phyloP scores from a whole-genome alignment of 176 grass and related monocot species.

The Oryza nivara region DNA sequence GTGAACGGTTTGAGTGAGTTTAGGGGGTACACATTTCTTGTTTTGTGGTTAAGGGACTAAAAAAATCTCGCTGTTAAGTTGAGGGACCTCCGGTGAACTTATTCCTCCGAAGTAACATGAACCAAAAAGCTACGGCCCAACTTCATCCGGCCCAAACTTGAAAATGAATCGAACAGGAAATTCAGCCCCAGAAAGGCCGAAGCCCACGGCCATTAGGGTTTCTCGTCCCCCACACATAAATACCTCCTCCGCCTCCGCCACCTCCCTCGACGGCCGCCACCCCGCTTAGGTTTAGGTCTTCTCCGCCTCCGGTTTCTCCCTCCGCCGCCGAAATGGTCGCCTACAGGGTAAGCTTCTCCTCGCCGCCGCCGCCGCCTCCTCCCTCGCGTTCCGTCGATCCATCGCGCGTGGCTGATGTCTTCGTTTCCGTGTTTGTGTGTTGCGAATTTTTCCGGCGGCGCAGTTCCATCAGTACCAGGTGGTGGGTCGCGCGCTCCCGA shows the following conservation, averaged over 20 bases:
- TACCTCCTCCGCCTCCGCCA: background rate
- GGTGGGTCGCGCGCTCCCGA: slow-evolving; percentile 87
- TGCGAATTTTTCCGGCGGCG: background rate
- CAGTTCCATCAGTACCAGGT: slow-evolving; percentile 99
- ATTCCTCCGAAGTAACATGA: background rate
- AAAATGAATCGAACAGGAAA: no score
- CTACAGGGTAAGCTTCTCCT: slow-evolving; percentile 60
- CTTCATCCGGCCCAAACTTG: background rate
- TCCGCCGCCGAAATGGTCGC: slow-evolving; percentile 62
- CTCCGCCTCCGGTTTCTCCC: slow-evolving; percentile 30
- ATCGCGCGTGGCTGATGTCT: background rate
- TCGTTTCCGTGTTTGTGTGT: background rate
- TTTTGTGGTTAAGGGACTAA: no score
- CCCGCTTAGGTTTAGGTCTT: slow-evolving; percentile 39
- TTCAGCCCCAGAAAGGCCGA: background rate
- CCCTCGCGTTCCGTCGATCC: background rate
- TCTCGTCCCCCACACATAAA: slow-evolving; percentile 11
- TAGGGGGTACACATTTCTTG: no score
- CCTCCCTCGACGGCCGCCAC: slow-evolving; percentile 41
- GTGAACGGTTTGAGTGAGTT: no score
- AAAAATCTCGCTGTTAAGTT: no score
- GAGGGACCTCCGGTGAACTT: no score
- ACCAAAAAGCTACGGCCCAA: background rate
- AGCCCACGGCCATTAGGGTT: slow-evolving; percentile 40
- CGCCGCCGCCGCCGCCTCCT: background rate